Base-by-base conservation (phyloP, 2,329 filamentous ascomycete species). In the Hymenoscyphus occultus region DNA sequence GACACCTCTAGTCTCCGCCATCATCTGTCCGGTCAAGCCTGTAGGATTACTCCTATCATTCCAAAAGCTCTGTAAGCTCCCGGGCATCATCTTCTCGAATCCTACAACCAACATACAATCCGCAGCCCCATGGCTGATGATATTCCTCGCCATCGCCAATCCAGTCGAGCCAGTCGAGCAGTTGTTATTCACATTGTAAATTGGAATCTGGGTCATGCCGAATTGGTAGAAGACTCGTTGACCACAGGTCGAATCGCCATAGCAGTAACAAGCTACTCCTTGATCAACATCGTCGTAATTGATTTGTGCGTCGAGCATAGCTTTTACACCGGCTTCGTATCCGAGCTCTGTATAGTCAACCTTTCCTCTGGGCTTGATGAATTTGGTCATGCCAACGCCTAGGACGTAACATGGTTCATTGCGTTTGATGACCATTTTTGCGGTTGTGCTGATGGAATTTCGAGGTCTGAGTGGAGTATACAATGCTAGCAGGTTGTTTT, bases 131-230 rank as follows among this genome's bases (percentile, higher is more conserved):
- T 91, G 84, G 6, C 87, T 83, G 72, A 97, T 88, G 76, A 96
- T 84, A 62, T 89, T 92, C 40, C 93, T 84, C 1, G 85, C 95
- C 84, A 98, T 90, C 75, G 89, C 88, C 65, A 98, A 81, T 9
- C 94, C 95, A 0, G 94, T 97, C 4, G 90, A 93, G n/a, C 94
- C 95, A 0, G 94, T 98, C 3, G 91, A 92, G 83, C 94, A 98
- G 82, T 97, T 97, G 84, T 98, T 98, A 85, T 97, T 98, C 75
- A 97, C 92, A 75, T 98, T 98, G 83, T 96, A 93, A 76, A 98
- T 92, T 74, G 94, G 94, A 73, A 98, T 97, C 75, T 90, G 84
- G 56, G 93, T 97, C 89, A 98, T 93, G 81, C 94, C 95, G 78
- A 98, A 97, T 80, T 98, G 94, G 81, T 98, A 98, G 80, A 98